Evolutionary conservation across 1,284 basidiomycete species (phyloP), one percentile per base, ranked within the genome.

Genomic region (Mycena citricolor): DNA sequence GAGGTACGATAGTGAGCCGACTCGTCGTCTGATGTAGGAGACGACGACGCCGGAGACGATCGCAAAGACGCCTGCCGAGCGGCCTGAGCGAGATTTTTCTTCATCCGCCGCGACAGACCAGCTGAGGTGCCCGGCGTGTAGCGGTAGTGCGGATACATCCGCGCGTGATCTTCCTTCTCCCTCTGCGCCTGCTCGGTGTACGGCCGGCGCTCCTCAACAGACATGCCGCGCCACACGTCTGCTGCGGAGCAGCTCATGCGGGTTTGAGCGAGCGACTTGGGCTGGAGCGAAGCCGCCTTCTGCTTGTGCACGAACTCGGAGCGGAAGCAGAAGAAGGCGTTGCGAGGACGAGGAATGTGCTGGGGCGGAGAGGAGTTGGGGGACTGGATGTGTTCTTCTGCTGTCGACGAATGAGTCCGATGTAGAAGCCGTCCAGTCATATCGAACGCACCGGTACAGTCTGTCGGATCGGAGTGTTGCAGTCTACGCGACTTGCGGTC

Each of bases 331-430:
- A 52, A 42, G 42, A 48, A 52, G 3, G 50, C 50, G 39, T 52
- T 52, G 13, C 36, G 42, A 0, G 50, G 40, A 16, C 50, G 41
- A 20, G 39, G 50, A 14, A 52, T 48, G 39, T 52, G 69, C 23
- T 57, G 57, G 13, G 61, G 22, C 6, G 31, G 10, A 20, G 31
- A 25, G 3, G 21, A 25, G 37, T 28, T n/a, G n/a, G 12, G 13
- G 14, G 4, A 11, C 8, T 5, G 26, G 26, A 29, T 29, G 26
- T 29, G 26, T 29, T 20, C 11, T 32, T 8, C 16, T 10, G 3
- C 8, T n/a, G 26, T 29, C 26, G 26, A 10, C 26, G 26, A 26
- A 40, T 19, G 29, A 13, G 38, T 26, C 2, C 38, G 38, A 29
- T 19, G 28, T 19, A 17, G 33, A 20, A 22, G 8, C 10, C 26